Base-by-base conservation (phyloP, 2,329 filamentous ascomycete genomes). In the Beauveria medogensis region DNA sequence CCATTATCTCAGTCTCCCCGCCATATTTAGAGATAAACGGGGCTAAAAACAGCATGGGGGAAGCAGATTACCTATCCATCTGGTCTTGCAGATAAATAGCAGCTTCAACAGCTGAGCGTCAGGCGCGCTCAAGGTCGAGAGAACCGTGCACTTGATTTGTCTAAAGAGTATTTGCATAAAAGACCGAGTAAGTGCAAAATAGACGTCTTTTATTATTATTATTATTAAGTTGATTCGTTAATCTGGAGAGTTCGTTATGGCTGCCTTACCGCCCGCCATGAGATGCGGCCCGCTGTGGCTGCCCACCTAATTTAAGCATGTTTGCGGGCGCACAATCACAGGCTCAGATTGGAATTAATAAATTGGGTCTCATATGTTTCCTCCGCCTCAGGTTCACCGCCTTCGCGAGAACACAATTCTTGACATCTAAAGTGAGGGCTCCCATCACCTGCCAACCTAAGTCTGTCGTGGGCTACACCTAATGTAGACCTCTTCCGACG, bases 271-370 rank as follows among this genome's bases (percentile, higher is more conserved):
- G 3, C 24, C 50, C 16, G 18, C 53, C 53, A 30, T 10, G 18
- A 22, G 53, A 55, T 46, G 26, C 26, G 53, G 41, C 53, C 53
- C 53, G 53, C 53, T 55, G 53, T 55, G 53, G 53, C 46, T 51
- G 22, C 9, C 34, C 34, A 16, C 34, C 12, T 10, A 37, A 37
- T 37, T 37, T 28, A 44, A 55, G 52, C 52, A 43, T 43, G 44
- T 22, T 41, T 10, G 12, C 12, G 5, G 26, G 28, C 20, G 26
- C 48, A 34, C 20, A 46, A 20, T 14, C 34, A 12, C 28, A 22
- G 5, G 5, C n/a, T 14, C 18, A 5, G n/a, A 12, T 34, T 37
- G 34, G 5, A 22, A 37, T 34, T 22, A 24, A 5, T 12, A 5
- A 10, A 20, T 43, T 14, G 12, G 12, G 34, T 37, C 14, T 37